A percentile compares a stretch with the other conserved stretches of the same genome.
Conservation (phyloP, 2,329 filamentous ascomycete genomes). For the Cylindrodendrum hubeiense region DNA sequence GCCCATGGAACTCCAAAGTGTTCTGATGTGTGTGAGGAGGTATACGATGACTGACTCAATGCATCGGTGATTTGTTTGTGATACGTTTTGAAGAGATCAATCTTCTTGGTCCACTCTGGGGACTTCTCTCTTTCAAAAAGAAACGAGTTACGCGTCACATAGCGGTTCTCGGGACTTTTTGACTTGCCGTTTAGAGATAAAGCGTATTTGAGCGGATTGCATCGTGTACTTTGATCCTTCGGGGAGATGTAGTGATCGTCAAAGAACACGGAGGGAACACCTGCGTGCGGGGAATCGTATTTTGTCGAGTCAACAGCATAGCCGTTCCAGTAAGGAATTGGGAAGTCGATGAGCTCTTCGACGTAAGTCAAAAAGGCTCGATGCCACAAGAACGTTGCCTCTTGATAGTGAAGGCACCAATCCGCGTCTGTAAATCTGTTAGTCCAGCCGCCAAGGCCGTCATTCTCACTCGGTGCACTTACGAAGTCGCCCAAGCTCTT, state of each 20-base stretch:
- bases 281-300: slow-evolving; percentile 1
- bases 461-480: neutral
- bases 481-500: slow-evolving; percentile 18
- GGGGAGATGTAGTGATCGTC: slow-evolving; percentile 18
- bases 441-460: neutral
- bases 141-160: slow-evolving; percentile 9
- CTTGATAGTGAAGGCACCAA: slow-evolving; percentile 27
- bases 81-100: slow-evolving; percentile 11
- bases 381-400: slow-evolving; percentile 24
- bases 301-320: slow-evolving; percentile 3
- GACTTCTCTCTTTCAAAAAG: neutral
- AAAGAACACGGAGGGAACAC: slow-evolving; percentile 15
- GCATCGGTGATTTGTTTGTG: slow-evolving; percentile 18
- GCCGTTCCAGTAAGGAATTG: slow-evolving; percentile 25
- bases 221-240: neutral
- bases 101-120: slow-evolving; percentile 11
- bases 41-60: slow-evolving; percentile 10
- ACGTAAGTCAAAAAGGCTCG: slow-evolving; percentile 21
- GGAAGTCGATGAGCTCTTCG: slow-evolving; percentile 16
- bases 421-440: slow-evolving; percentile 4
- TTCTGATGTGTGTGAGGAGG: neutral
- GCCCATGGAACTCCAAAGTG: slow-evolving; percentile 10
- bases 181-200: slow-evolving; percentile 7
- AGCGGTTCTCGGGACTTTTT: slow-evolving; percentile 5
- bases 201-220: slow-evolving; percentile 20